These are phyloP conservation scores for Cyclotella atomus DNA, from an alignment of 108 stramenopile species.

Conservation along the genomic window DNA sequence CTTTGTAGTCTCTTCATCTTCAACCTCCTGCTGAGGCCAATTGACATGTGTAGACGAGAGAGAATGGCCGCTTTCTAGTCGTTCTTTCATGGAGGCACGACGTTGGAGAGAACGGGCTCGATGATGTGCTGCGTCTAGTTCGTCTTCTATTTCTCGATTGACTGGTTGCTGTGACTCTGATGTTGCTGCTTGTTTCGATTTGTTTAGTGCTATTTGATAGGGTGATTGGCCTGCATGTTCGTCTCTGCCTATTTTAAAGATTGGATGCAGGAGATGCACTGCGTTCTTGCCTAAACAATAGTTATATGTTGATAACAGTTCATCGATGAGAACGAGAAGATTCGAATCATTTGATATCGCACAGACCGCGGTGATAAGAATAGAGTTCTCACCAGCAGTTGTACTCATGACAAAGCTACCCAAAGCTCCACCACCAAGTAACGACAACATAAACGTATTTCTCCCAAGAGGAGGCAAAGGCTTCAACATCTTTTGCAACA, in stretches of 20 bases:
- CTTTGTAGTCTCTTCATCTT: slow-evolving; percentile 13
- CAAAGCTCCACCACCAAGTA: slow-evolving; percentile 71
- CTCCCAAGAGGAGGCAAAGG: slow-evolving; percentile 41
- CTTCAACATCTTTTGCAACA: slow-evolving; percentile 6
- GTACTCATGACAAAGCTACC: slow-evolving; percentile 75
- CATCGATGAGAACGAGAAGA: neutral
- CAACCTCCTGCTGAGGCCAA: slow-evolving; percentile 31
- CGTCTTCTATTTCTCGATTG: slow-evolving; percentile 21
- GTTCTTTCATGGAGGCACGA: slow-evolving; percentile 34
- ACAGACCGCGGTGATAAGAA: no score
- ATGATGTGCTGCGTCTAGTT: slow-evolving; percentile 32
- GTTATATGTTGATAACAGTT: neutral
- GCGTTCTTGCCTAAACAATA: slow-evolving; percentile 64
- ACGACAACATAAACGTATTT: slow-evolving; percentile 69
- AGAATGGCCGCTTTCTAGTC: slow-evolving; percentile 46
- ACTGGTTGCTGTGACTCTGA: neutral
- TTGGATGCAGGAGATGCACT: slow-evolving; percentile 76
- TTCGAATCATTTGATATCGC: no score
- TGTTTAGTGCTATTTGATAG: slow-evolving; percentile 31
- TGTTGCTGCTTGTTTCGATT: slow-evolving; percentile 16
- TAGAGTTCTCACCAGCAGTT: slow-evolving; percentile 37
- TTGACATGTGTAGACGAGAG: slow-evolving; percentile 38
- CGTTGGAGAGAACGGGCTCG: slow-evolving; percentile 33
- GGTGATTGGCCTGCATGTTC: slow-evolving; percentile 49
- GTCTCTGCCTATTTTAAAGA: slow-evolving; percentile 63